Conservation (phyloP, 208 protist species). For the Crithidia fasciculata region DNA sequence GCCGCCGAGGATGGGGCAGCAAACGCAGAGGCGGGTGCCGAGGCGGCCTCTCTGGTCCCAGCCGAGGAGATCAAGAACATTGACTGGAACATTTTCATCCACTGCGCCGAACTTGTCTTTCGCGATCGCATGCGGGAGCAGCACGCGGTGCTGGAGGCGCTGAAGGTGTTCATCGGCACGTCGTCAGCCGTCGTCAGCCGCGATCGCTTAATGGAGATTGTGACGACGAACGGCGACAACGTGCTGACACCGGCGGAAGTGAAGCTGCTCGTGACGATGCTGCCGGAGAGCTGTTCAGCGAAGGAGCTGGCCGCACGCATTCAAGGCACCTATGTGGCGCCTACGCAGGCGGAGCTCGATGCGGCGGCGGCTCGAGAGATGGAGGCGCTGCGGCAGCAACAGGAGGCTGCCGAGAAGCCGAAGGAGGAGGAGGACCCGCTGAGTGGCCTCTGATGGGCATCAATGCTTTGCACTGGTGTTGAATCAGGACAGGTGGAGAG, state of each 20-base stretch:
- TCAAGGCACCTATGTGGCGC: conserved; percentile 83
- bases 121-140: conserved; percentile 76
- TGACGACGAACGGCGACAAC: conserved; percentile 84
- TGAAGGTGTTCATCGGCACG: conserved; percentile 55
- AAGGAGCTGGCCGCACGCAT: conserved; percentile 81
- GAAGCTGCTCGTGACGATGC: conserved; percentile 56
- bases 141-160: conserved; percentile 57
- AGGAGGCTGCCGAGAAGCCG: conserved; percentile 50
- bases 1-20: conserved; percentile 27
- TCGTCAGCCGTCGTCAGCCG: conserved; percentile 39
- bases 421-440: conserved; percentile 48
- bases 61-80: conserved; percentile 93
- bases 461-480: not conserved
- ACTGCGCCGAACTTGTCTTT: conserved; percentile 84
- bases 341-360: conserved; percentile 78
- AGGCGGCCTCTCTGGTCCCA: conserved; percentile 48
- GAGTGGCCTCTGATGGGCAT: conserved; percentile 35
- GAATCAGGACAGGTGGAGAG: no score
- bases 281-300: conserved; percentile 59
- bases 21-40: conserved; percentile 32
- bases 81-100: conserved; percentile 94
- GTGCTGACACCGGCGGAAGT: conserved; percentile 82
- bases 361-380: conserved; percentile 44
- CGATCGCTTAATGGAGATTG: conserved; percentile 60
- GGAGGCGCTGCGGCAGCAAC: conserved; percentile 43